Percentiles rank a stretch among this genome's conserved stretches.
Evolutionary conservation across 371 early-diverging fungal genomes (phyloP).

Genomic region (Mortierella sp.): DNA sequence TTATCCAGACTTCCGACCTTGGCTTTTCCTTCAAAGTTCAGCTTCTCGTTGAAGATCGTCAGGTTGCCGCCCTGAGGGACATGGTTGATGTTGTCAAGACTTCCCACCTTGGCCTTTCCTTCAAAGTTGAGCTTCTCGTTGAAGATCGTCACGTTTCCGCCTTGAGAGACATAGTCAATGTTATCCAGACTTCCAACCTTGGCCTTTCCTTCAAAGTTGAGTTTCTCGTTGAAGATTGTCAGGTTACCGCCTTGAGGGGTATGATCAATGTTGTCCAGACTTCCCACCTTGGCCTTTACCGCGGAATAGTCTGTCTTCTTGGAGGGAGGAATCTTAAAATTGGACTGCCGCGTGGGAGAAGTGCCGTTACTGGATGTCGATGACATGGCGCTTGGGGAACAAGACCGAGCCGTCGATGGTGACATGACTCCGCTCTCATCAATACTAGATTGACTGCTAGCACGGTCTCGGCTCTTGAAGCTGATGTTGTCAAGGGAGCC

Average conservation of each 20-base stretch:
- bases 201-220: too few relatives aligned
- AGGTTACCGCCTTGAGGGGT: constrained; percentile 46
- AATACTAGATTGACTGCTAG: constrained; percentile 21
- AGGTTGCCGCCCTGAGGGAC: too few relatives aligned
- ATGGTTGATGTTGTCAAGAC: too few relatives aligned
- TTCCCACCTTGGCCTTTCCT: too few relatives aligned
- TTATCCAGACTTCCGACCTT: too few relatives aligned
- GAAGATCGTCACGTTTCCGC: too few relatives aligned
- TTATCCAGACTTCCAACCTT: too few relatives aligned
- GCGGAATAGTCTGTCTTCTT: constrained; percentile 47
- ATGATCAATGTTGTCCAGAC: constrained; percentile 34
- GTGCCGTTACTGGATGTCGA: constrained; percentile 22
- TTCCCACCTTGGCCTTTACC: constrained; percentile 40
- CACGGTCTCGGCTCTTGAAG: constrained; percentile 20
- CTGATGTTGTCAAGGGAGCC: constrained; percentile 36
- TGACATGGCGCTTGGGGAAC: constrained; percentile 26
- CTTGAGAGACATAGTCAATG: too few relatives aligned
- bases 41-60: too few relatives aligned
- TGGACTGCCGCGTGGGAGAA: constrained; percentile 14
- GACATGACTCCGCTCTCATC: constrained; percentile 10
- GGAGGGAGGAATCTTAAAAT: constrained; percentile 42
- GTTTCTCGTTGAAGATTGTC: constrained; percentile 33
- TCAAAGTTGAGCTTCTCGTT: too few relatives aligned
- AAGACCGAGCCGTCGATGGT: constrained; percentile 20
- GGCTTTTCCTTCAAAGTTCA: too few relatives aligned